Evolutionary conservation across 768 basidiomycete genomes (phyloP).

Genomic region (Lentinula sp.): DNA sequence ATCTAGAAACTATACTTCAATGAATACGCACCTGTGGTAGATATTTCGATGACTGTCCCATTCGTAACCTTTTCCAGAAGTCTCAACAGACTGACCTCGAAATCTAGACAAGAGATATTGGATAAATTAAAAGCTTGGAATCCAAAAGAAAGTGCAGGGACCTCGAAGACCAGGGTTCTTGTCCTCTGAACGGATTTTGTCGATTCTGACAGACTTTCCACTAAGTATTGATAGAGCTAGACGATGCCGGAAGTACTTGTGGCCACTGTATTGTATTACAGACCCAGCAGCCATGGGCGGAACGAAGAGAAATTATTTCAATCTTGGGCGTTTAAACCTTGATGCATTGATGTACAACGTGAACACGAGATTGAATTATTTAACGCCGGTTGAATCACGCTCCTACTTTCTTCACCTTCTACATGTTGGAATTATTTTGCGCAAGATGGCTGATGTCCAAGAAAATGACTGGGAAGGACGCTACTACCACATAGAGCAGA

Average conservation of each 20-base stretch:
- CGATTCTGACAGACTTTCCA: conserved; percentile 77
- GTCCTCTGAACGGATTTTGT: conserved; percentile 85
- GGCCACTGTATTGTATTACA: conserved; percentile 65
- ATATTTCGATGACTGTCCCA: conserved; percentile 93
- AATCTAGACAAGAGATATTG: conserved; percentile 47
- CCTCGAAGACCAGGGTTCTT: conserved; percentile 95
- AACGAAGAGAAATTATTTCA: conserved; percentile 9
- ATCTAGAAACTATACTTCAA: neutral
- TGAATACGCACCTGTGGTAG: conserved; percentile 70
- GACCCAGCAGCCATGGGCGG: conserved; percentile 34
- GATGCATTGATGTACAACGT: too few species aligned
- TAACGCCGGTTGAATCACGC: neutral
- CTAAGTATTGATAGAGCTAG: conserved; percentile 87
- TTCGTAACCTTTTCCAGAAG: conserved; percentile 89
- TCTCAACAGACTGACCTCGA: conserved; percentile 85
- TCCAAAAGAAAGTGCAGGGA: conserved; percentile 21
- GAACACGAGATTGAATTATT: too few species aligned
- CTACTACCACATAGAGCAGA: conserved; percentile 81
- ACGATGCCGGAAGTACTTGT: conserved; percentile 77
- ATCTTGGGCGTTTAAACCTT: neutral
- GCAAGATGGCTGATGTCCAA: neutral
- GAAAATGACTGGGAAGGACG: conserved; percentile 31
- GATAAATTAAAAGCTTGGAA: neutral
- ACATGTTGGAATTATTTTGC: neutral
- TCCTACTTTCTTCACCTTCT: neutral